Base-by-base conservation (phyloP, 2,329 filamentous ascomycete species). In the Colletotrichum aenigma region DNA sequence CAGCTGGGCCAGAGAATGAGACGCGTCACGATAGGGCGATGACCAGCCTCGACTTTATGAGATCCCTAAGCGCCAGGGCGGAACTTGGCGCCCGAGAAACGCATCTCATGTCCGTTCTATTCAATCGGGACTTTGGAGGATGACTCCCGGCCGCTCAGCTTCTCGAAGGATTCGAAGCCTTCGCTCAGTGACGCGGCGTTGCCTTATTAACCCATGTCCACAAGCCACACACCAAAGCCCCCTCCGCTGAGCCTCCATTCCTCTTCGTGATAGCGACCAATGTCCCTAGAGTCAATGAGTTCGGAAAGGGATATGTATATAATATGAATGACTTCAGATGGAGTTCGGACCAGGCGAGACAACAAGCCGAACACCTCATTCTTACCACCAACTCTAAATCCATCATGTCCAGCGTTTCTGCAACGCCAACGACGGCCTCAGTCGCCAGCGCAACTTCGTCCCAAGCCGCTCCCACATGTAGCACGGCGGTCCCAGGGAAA, bases 401-500 rank as follows among this genome's bases (percentile, higher is more conserved):
- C 58, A 61, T 61, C 26, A 61, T 61, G 30, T 61, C n/a, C 15
- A 34, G 16, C 4, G n/a, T 36, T 32, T 32, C 58, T 26, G 28
- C 58, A 16, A 70, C 65, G 16, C 34, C 65, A 24, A 43, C 69
- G 4, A 38, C 38, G 4, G 18, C 28, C 6, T 38, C 55, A 13
- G 12, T 64, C n/a, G 34, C 65, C 18, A 73, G 76, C 52, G 48
- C 38, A 6, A 66, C 58, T 18, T 70, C 60, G 43, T 64, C 76
- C n/a, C 36, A 58, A n/a, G 58, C 64, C 15, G 30, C 26, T 3
- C 62, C 64, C 6, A 62, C 68, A 58, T 84, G 83, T 60, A 83
- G 78, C n/a, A 82, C 78, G 6, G 83, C 83, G 26, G 78, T 83
- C 4, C 83, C 83, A 4, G 82, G 75, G 13, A 79, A 80, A 55